Percentiles rank a stretch among this genome's conserved stretches.
Conservation (phyloP, 768 basidiomycete species). For the Boletellus ananas region DNA sequence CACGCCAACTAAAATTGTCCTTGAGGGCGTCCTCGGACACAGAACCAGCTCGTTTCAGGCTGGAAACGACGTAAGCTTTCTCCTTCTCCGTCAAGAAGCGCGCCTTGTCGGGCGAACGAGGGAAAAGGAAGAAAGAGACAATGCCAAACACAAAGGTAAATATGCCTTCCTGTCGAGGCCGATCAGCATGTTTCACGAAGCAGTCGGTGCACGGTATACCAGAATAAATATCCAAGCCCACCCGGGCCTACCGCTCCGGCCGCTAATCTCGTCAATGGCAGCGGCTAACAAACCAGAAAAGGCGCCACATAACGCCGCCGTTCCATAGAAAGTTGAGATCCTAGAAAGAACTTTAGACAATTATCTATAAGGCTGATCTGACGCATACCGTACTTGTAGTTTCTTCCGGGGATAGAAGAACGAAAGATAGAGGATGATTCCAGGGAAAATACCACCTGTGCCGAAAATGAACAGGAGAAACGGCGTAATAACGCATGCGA, state of each 20-base stretch:
- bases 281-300: conserved; percentile 64
- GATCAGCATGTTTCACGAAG: not conserved
- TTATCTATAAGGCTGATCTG: not conserved
- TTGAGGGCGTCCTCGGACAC: conserved; percentile 38
- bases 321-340: conserved; percentile 36
- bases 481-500: conserved; percentile 7
- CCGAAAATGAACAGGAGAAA: not conserved
- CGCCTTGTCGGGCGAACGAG: conserved; percentile 40
- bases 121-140: conserved; percentile 45
- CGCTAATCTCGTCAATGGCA: conserved; percentile 53
- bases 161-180: conserved; percentile 44
- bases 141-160: conserved; percentile 61
- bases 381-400: conserved; percentile 21
- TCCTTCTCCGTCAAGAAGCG: conserved; percentile 51
- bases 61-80: conserved; percentile 40
- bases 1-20: conserved; percentile 54
- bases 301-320: conserved; percentile 52
- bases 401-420: conserved; percentile 38
- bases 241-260: conserved; percentile 45
- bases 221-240: conserved; percentile 64
- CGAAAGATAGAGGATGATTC: conserved; percentile 54
- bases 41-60: conserved; percentile 23
- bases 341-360: conserved; percentile 17
- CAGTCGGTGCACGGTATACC: conserved; percentile 22
- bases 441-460: conserved; percentile 54